Base-by-base conservation (phyloP, 768 basidiomycete genomes). In the Ramaria rubella region DNA sequence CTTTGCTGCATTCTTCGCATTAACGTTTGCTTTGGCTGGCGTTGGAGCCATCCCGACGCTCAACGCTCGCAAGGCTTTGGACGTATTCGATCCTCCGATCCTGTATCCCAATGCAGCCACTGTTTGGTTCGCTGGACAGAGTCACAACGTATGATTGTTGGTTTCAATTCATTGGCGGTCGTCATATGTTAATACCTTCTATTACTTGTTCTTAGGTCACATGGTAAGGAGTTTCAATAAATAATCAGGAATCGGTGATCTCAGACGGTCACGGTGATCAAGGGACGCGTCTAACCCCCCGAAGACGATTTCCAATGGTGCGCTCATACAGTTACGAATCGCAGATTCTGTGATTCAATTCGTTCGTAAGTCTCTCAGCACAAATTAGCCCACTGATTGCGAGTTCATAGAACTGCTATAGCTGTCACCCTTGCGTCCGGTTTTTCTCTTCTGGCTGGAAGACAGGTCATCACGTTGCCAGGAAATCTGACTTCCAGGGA, bases 231-330 rank as follows among this genome's bases (percentile, higher is more conserved):
- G 38, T 43, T 36, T 4, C 12, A 17, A 19, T 15, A 12, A 12
- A 4, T 43, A 1, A 5, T 11, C 12, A n/a, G n/a, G 9, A 54
- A 43, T 24, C 17, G 17, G 27, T 11, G 24, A 19, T n/a, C n/a
- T 54, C 21, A 42, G 12, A 38, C 36, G n/a, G n/a, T n/a, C n/a
- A n/a, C n/a, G n/a, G 21, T 52, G 50, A 5, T 54, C 26, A 38
- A 54, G 52, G 52, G 36, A 54, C 42, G 36, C 52, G 17, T 54
- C 52, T 21, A 54, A 54, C 23, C 52, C 52, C 26, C 52, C 52
- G 29, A 54, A 54, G 23, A 17, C 21, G 14, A 54, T 54, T 29
- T 40, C 36, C 17, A 54, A 54, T 36, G 9, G n/a, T 38, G 52
- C 52, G 12, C 21, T 5, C 17, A 43, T 54, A 5, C 17, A 40